A percentile compares a stretch with the other conserved stretches of the same genome.
Conservation (phyloP, 1,284 basidiomycete species). For the Malassezia brasiliensis region DNA sequence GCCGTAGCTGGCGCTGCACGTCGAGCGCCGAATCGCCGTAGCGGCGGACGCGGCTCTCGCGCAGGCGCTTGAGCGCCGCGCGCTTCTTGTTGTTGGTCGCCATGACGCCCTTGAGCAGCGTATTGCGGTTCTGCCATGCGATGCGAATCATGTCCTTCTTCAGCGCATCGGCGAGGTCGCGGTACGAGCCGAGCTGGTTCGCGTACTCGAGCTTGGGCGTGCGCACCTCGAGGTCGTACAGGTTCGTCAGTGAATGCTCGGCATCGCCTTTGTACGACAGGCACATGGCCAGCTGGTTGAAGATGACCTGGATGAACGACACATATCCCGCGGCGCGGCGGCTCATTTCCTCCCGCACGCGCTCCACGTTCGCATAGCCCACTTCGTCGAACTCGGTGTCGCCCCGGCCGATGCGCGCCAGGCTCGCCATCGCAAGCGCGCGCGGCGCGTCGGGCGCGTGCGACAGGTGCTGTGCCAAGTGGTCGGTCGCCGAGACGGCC, state of each 20-base stretch:
- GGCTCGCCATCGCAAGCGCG: neutral
- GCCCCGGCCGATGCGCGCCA: neutral
- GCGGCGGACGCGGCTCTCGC: conserved; percentile 11
- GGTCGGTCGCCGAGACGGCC: no score
- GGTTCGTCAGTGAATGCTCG: conserved; percentile 52
- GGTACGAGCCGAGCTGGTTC: conserved; percentile 69
- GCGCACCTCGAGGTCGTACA: conserved; percentile 54
- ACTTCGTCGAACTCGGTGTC: conserved; percentile 2
- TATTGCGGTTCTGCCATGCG: conserved; percentile 42
- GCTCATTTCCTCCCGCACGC: conserved; percentile 47
- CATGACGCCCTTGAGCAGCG: conserved; percentile 38
- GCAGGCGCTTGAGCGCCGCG: conserved; percentile 7
- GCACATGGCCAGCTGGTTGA: conserved; percentile 58
- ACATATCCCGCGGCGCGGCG: conserved; percentile 50
- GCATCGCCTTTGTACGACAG: conserved; percentile 53
- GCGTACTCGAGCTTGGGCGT: conserved; percentile 62
- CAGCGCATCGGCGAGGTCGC: conserved; percentile 38
- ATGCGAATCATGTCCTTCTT: conserved; percentile 43
- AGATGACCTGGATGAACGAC: conserved; percentile 70
- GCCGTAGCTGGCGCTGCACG: neutral
- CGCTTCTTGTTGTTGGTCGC: conserved; percentile 20
- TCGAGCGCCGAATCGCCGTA: neutral
- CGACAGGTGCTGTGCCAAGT: neutral
- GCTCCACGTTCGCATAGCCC: neutral
- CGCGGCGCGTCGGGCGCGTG: neutral